phyloP scores from a whole-genome alignment of 352 stramenopile species.

The Phytophthora colocasiae region DNA sequence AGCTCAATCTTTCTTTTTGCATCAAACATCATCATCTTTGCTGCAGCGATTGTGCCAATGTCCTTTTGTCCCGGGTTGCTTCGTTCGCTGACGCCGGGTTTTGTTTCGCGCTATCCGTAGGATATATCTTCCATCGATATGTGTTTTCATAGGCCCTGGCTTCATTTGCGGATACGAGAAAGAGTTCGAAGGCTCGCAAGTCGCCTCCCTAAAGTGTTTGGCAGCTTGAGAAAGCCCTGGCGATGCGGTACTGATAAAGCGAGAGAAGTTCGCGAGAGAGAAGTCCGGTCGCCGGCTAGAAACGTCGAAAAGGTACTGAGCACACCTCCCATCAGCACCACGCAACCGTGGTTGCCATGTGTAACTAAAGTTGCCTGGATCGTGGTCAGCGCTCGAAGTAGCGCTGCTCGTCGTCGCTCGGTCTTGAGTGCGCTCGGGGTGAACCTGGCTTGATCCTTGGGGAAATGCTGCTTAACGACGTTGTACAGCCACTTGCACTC shows the following conservation, averaged over 20 bases:
- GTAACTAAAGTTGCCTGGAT: constrained; percentile 49
- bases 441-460: constrained; percentile 39
- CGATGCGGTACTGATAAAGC: constrained; percentile 13
- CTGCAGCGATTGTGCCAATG: too few relatives aligned
- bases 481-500: constrained; percentile 55
- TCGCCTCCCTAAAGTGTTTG: constrained; percentile 24
- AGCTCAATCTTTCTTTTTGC: too few relatives aligned
- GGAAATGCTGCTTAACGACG: constrained; percentile 54
- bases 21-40: too few relatives aligned
- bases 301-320: constrained; percentile 39
- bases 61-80: constrained; percentile 13
- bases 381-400: constrained; percentile 39
- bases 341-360: constrained; percentile 46
- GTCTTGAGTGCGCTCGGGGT: constrained; percentile 20
- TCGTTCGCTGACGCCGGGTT: constrained; percentile 15
- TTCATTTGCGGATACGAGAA: constrained; percentile 15
- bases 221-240: constrained; percentile 13
- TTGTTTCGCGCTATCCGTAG: neutral
- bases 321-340: constrained; percentile 43
- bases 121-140: too few relatives aligned
- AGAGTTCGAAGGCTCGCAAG: constrained; percentile 26
- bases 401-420: constrained; percentile 26
- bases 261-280: constrained; percentile 18
- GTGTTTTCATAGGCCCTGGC: too few relatives aligned
- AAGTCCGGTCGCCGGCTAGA: constrained; percentile 23